Evolutionary conservation across 192 early-diverging fungal genomes (phyloP), one percentile per base, ranked within the genome.

Genomic region (Coemansia sp.): DNA sequence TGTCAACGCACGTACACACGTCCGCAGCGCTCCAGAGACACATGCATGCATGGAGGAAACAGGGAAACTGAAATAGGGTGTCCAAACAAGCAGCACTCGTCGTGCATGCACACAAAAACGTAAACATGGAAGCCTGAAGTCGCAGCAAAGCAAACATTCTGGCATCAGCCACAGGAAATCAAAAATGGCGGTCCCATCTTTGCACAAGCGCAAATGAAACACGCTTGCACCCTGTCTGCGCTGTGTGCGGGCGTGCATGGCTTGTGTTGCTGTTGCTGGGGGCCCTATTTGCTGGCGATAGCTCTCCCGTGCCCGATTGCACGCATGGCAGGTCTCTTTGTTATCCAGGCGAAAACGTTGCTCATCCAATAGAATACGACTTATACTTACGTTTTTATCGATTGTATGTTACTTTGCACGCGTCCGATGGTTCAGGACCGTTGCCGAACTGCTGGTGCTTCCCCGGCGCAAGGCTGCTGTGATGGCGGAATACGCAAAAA

Each of bases 271-370:
- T 53, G 51, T 10, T 53, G 51, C 51, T 26, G 24, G 51, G 51
- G 20, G 3, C 48, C 16, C 20, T 26, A 8, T 26, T 53, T 7
- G 51, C 35, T 55, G 52, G 24, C 26, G 30, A 16, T 5, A 36
- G 57, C n/a, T 59, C 57, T 35, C 24, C 57, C 34, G 51, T 59
- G 57, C 35, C 35, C 57, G 57, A 59, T 59, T 59, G 57, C 57
- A 38, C 57, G 57, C 57, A 59, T 59, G 10, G 51, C 9, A 6
- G 4, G 51, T 26, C 24, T 23, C 2, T 26, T 52, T 53, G 51
- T 53, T 53, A 12, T 23, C 10, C 24, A 21, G 4, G 24, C 0
- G 16, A 53, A 10, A 53, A 14, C 24, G 24, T 11, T 26, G 21
- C 24, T 10, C 24, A 6, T 9, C 51, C 26, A 23, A 11, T 26